phyloP scores from a whole-genome alignment of 2,329 filamentous ascomycete genomes.

The Ceratocystis ficicola region DNA sequence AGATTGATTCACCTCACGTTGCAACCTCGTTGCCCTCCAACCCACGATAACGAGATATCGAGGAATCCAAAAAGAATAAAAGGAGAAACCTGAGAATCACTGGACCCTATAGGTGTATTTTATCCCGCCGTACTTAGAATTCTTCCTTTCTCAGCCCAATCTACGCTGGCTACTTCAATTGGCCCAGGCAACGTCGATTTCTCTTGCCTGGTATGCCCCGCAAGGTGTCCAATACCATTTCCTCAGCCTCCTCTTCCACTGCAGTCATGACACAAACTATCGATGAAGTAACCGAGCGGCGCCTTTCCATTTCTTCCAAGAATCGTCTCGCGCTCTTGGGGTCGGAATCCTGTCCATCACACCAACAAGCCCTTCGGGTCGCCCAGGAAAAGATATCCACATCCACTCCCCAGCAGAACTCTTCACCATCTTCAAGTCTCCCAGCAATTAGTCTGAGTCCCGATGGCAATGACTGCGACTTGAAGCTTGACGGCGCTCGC shows the following conservation, averaged over 20 bases:
- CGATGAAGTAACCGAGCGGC: conserved; percentile 12
- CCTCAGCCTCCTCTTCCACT: conserved; percentile 4
- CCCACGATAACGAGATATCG: not conserved
- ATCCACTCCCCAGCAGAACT: conserved; percentile 13
- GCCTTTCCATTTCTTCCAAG: conserved; percentile 13
- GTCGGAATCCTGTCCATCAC: conserved; percentile 12
- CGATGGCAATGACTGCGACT: conserved; percentile 8
- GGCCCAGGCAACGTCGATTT: conserved; percentile 5
- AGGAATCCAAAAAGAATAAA: not conserved
- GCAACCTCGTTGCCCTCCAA: not conserved
- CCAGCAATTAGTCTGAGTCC: conserved; percentile 21
- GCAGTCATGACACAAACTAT: conserved; percentile 17
- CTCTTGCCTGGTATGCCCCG: conserved; percentile 17
- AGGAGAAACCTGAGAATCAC: not conserved
- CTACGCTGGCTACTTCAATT: not conserved
- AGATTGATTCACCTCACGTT: not conserved
- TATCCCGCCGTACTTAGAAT: not conserved
- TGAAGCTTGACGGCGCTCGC: conserved; percentile 9
- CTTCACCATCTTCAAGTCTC: conserved; percentile 19
- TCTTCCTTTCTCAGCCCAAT: not conserved
- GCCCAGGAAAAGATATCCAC: conserved; percentile 11
- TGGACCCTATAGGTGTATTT: not conserved
- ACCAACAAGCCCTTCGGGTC: conserved; percentile 9
- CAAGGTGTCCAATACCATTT: conserved; percentile 18
- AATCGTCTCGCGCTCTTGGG: conserved; percentile 13